Evolutionary conservation across 1,284 basidiomycete genomes (phyloP).

Genomic region (Rhodotorula glutinis): DNA sequence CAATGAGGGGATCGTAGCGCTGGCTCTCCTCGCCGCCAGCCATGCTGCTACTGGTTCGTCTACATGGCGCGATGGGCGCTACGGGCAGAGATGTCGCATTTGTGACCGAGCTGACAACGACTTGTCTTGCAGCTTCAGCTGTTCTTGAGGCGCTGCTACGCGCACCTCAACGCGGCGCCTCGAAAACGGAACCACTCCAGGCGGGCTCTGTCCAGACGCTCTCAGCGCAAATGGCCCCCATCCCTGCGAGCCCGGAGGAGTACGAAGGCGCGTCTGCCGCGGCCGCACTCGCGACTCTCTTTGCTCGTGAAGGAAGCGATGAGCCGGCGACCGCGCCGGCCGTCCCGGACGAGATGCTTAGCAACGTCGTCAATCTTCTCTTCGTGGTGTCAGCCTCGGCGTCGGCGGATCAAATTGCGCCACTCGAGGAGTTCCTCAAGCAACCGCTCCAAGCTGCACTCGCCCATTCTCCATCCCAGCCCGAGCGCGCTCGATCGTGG

Average conservation of each 20-base stretch:
- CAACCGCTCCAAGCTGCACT: no score
- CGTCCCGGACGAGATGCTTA: slow-evolving; percentile 36
- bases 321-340: not conserved
- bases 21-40: slow-evolving; percentile 68
- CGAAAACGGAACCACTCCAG: no score
- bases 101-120: not conserved
- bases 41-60: slow-evolving; percentile 42
- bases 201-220: no score
- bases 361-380: slow-evolving; percentile 25
- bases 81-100: not conserved
- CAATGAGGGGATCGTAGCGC: slow-evolving; percentile 81
- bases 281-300: not conserved
- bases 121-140: not conserved
- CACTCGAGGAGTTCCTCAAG: no score
- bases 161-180: no score
- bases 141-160: not conserved
- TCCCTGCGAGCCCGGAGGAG: no score
- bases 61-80: not conserved
- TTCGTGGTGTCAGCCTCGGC: slow-evolving; percentile 2
- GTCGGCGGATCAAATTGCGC: not conserved
- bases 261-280: not conserved
- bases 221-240: no score
- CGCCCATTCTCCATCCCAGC: no score
- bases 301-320: not conserved
- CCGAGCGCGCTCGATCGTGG: not conserved